Base-by-base conservation (phyloP, 441 rosid genomes). In the Eruca vesicaria region DNA sequence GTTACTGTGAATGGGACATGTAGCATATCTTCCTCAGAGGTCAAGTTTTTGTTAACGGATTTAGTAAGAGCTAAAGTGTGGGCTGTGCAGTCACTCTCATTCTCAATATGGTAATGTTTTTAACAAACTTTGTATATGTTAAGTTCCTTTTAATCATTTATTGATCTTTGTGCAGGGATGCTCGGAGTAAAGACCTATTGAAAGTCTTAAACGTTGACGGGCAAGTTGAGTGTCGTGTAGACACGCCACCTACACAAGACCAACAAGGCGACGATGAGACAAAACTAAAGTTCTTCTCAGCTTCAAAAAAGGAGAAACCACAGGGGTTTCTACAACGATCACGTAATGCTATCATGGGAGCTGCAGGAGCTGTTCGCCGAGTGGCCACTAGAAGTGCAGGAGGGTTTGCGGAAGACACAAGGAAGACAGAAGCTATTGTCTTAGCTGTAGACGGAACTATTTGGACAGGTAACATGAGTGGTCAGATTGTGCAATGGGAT, bases 301-400 rank as follows among this genome's bases (percentile, higher is more conserved):
- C 83, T 26, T 74, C 91, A 0, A 96, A 96, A 77, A 96, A 88
- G 88, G 99, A 96, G 73, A 96, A 93, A 81, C 76, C 96, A 1
- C 94, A 80, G 57, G 94, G 98, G 9, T 90, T 96, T 73, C 71
- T 96, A 74, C 98, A 91, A 78, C 85, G 99, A 21, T 96, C 98
- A 15, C 94, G 99, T 18, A 93, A 96, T 82, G 99, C 98, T 41
- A 85, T 96, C 69, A 84, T 91, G 85, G 99, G 99, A 86, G 98
- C 99, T 16, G 99, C 99, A 18, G 99, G 91, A 61, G 98, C 98
- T 38, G 99, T 96, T 74, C 97, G 98, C 23, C 85, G 98, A 68
- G 98, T 89, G 29, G 98, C 98, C 68, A 88, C 97, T 3, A 84
- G 93, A 76, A 90, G 93, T 35, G 96, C 97, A 63, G 93, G 93